Evolutionary conservation across 371 early-diverging fungal genomes (phyloP).

Genomic region (Fennellomyces sp.): DNA sequence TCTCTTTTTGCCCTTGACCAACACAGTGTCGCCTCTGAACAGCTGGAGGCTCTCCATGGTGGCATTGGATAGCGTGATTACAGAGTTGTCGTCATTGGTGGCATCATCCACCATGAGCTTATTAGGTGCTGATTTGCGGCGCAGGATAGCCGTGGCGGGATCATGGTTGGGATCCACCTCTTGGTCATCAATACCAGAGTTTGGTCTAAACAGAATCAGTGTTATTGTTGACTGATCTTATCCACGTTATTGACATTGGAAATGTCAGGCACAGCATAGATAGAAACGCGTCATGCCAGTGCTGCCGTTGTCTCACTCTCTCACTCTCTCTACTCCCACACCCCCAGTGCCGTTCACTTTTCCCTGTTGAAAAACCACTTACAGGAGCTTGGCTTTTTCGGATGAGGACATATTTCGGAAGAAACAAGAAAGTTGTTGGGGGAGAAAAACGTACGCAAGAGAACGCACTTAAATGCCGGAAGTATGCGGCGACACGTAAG

Average conservation of each 20-base stretch:
- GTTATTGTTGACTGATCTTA: background rate
- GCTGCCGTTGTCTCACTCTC: no score
- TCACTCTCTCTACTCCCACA: no score
- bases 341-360: no score
- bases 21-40: slow-evolving; percentile 94
- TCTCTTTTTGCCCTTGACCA: slow-evolving; percentile 99
- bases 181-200: slow-evolving; percentile 44
- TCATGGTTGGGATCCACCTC: slow-evolving; percentile 72
- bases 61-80: slow-evolving; percentile 85
- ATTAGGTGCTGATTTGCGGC: slow-evolving; percentile 94
- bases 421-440: background rate
- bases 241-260: background rate
- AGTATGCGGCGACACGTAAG: slow-evolving; percentile 21
- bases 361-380: slow-evolving; percentile 14
- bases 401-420: slow-evolving; percentile 17
- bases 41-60: slow-evolving; percentile 93
- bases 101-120: slow-evolving; percentile 98
- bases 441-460: slow-evolving; percentile 5
- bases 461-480: slow-evolving; percentile 5
- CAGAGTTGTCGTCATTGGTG: slow-evolving; percentile 96
- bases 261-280: no score
- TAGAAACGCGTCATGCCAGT: background rate
- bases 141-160: slow-evolving; percentile 92
- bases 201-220: slow-evolving; percentile 28
- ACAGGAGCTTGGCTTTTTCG: slow-evolving; percentile 24